Base-by-base conservation (phyloP, 352 stramenopile species). In the Globisporangium echinulatum region DNA sequence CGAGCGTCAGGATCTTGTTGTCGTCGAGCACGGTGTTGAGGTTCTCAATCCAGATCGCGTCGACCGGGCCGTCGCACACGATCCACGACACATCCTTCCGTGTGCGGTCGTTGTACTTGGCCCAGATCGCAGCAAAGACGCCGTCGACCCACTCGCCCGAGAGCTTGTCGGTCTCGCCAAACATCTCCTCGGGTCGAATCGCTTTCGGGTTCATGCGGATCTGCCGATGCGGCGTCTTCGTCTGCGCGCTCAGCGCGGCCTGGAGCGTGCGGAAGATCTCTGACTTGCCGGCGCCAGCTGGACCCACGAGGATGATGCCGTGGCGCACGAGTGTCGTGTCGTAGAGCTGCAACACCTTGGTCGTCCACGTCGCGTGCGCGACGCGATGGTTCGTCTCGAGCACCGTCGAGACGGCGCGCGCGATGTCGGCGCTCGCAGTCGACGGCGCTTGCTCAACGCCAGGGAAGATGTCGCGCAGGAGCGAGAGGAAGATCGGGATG, bases 41-140 rank as follows among this genome's bases (percentile, higher is more conserved):
- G 65, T 98, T 97, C 65, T 98, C 92, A 56, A 98, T 97, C 92
- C 92, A 98, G 17, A 97, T 76, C 4, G 92, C 87, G 57, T 98
- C 92, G 6, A 98, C 93, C 0, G 92, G 92, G 0, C 92, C 92
- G 61, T 98, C 92, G 47, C 96, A 97, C 6, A 98, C 82, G 36
- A 94, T 91, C 92, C 92, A 98, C n/a, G 75, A 75, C 38, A 89
- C 70, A 55, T 96, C 85, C 57, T 90, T 91, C 17, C 85, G 69
- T 9, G 66, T 77, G 36, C 85, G 70, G 61, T 96, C 85, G 59
- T 96, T 96, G 62, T 81, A 96, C 54, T 96, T 96, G 6, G 83
- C 68, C 88, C 79, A 92, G 60, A 89, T 92, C 4, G 78, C 72
- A 0, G 89, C 86, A 56, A 96, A 96, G 10, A 87, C 80, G 8